Conservation (phyloP, 371 early-diverging fungal genomes). For the Mucor saturninus region DNA sequence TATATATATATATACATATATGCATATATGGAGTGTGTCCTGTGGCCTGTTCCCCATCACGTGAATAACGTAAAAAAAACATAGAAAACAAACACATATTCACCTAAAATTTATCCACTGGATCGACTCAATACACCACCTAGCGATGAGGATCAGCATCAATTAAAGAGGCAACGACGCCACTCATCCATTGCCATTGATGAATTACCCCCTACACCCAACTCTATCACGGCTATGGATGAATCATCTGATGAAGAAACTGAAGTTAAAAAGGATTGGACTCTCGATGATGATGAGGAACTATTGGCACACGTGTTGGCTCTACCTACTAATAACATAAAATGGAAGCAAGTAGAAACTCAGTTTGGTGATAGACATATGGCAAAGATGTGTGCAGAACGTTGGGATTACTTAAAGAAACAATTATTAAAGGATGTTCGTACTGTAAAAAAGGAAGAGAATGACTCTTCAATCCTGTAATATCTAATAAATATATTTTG, state of each 20-base stretch:
- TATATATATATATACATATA: not conserved
- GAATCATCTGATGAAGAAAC: slow-evolving; percentile 31
- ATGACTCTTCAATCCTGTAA: too few species aligned
- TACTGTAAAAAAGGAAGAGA: not conserved
- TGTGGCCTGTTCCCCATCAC: slow-evolving; percentile 1
- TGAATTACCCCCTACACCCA: slow-evolving; percentile 25
- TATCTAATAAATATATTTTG: too few species aligned
- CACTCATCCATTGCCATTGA: slow-evolving; percentile 3
- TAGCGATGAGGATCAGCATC: slow-evolving; percentile 11
- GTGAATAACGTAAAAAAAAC: not conserved
- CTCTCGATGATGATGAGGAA: slow-evolving; percentile 23
- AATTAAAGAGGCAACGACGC: slow-evolving; percentile 6
- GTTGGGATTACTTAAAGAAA: slow-evolving; percentile 26
- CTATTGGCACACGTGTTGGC: slow-evolving; percentile 24
- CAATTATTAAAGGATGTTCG: slow-evolving; percentile 25
- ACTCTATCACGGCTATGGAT: slow-evolving; percentile 21
- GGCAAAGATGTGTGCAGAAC: slow-evolving; percentile 25
- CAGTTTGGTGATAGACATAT: slow-evolving; percentile 26
- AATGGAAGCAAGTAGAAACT: slow-evolving; percentile 36
- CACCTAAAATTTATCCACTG: slow-evolving; percentile 9
- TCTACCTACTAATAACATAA: slow-evolving; percentile 23
- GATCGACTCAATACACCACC: slow-evolving; percentile 31
- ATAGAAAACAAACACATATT: not conserved
- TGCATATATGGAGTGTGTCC: not conserved
- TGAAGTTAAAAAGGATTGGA: slow-evolving; percentile 26